Conservation (phyloP, 2,329 filamentous ascomycete species). For the Penicillium sp. region DNA sequence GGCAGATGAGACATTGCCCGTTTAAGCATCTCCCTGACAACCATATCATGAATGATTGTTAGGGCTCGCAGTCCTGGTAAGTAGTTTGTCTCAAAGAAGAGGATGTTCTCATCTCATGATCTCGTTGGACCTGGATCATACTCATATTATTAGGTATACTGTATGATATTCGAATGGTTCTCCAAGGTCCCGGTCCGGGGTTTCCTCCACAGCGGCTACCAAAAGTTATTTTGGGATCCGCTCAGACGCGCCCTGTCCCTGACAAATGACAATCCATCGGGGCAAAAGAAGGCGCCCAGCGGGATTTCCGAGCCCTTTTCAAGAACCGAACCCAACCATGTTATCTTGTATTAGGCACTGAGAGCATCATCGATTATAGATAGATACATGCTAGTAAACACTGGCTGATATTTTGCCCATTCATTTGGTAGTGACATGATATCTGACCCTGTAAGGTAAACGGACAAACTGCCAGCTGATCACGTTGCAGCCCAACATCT, state of each 20-base stretch:
- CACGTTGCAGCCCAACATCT: slow-evolving; percentile 10
- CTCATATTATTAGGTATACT: no score
- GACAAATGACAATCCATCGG: neutral
- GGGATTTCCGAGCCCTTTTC: slow-evolving; percentile 2
- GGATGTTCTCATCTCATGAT: neutral
- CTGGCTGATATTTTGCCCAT: neutral
- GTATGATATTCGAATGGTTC: neutral
- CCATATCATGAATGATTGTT: neutral
- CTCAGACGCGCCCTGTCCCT: neutral
- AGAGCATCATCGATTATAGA: neutral
- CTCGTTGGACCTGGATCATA: no score
- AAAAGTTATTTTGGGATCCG: slow-evolving; percentile 2
- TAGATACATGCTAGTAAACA: no score
- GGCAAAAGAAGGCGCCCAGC: neutral
- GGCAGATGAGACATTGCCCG: slow-evolving; percentile 11
- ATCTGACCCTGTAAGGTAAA: neutral
- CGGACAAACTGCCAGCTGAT: neutral
- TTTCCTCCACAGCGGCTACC: slow-evolving; percentile 1
- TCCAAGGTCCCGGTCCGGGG: neutral
- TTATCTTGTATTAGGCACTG: neutral
- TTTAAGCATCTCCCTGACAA: slow-evolving; percentile 2
- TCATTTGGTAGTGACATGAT: neutral
- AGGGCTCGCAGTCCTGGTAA: neutral
- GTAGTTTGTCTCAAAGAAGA: neutral
- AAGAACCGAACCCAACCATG: neutral